Evolutionary conservation across 176 grass and related monocot species (phyloP), one percentile per base, ranked within the genome.

Genomic region (Musa beccarii): DNA sequence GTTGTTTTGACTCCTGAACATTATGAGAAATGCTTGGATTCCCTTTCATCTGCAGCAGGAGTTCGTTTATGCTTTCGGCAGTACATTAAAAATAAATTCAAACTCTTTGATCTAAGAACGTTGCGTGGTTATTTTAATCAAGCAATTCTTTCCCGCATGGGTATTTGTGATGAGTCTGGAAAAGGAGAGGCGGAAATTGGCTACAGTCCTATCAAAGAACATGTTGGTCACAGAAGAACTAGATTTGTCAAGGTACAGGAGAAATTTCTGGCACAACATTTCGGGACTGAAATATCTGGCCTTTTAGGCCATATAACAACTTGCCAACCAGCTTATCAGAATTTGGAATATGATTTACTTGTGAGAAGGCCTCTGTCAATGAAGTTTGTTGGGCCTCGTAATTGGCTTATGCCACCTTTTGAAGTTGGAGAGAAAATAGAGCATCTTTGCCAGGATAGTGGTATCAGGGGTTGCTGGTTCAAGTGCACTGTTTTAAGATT

Each of bases 391-490:
- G 86, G 70, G 16, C 83, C 88, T 3, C 76, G 63, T 79, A 94
- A 84, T 84, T 83, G 84, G 75, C 73, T 67, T 73, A 81, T 57
- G 16, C 85, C 83, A 57, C 80, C 79, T 55, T 89, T 88, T 79
- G 86, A 65, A 55, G 74, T 85, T 73, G 90, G 89, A 61, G 90
- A 99, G 66, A 92, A 83, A 70, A 84, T 99, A 86, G 96, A 99
- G 79, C 23, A 92, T 54, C 86, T 99, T 74, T 94, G 88, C 87
- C 90, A 92, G 79, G 96, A 99, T 22, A 94, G 88, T 25, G 96
- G 96, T 71, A 94, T 99, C 79, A 88, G 92, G 57, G 96, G 96
- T 22, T 99, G 96, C 80, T 99, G 96, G 96, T 99, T 99, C 86
- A 94, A 78, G 81, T 99, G 96, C 83, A 89, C 86, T 51, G 83